These are phyloP conservation scores for Trichoderma sp. DNA, from an alignment of 2,329 filamentous ascomycete species.

Conservation along the genomic window DNA sequence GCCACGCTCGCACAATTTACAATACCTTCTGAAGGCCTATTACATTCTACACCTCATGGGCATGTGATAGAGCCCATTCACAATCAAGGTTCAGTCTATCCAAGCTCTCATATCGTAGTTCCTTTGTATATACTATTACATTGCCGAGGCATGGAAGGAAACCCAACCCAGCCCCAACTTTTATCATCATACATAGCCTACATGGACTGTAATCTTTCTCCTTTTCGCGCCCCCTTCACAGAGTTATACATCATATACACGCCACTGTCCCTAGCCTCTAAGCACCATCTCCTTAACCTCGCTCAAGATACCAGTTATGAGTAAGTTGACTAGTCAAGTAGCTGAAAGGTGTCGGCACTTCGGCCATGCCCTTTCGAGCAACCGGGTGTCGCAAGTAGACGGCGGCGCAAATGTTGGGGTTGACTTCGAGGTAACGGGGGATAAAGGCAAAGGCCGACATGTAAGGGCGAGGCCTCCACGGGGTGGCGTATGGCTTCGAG, in stretches of 20 bases:
- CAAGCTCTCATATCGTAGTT: not conserved
- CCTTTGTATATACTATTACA: slow-evolving; percentile 20
- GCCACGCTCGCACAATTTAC: not conserved
- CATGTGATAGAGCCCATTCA: not conserved
- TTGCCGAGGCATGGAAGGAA: not conserved
- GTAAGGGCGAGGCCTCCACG: slow-evolving; percentile 81
- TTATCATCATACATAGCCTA: slow-evolving; percentile 19
- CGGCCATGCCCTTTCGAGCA: slow-evolving; percentile 73
- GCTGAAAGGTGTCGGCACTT: slow-evolving; percentile 80
- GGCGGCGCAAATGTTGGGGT: slow-evolving; percentile 93
- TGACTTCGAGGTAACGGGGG: slow-evolving; percentile 92
- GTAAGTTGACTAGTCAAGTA: slow-evolving; percentile 71
- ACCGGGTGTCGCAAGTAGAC: slow-evolving; percentile 95
- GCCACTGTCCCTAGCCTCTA: not conserved
- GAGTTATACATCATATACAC: not conserved
- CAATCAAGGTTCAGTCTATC: not conserved
- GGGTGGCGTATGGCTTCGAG: slow-evolving; percentile 81
- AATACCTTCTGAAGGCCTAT: not conserved
- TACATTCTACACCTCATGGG: not conserved
- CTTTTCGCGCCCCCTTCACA: not conserved
- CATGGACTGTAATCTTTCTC: not conserved
- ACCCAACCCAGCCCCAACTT: not conserved
- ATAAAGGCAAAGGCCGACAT: slow-evolving; percentile 95
- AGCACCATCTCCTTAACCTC: slow-evolving; percentile 52
- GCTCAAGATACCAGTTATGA: slow-evolving; percentile 90